phyloP scores from a whole-genome alignment of 768 basidiomycete species.

The Boletellus emodensis region DNA sequence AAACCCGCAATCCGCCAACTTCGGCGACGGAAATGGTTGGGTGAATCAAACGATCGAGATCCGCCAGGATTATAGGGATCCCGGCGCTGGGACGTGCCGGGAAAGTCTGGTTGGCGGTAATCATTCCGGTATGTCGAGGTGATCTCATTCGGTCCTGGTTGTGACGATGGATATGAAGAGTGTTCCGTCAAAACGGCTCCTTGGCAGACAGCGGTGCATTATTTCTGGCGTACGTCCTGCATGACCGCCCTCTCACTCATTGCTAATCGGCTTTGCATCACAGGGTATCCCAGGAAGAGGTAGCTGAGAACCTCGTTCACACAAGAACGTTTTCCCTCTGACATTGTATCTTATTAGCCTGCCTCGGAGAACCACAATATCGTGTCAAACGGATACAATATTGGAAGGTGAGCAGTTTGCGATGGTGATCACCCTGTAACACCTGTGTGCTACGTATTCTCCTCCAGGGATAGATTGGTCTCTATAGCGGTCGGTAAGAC shows the following conservation, averaged over 20 bases:
- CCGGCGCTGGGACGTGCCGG: slow-evolving; percentile 37
- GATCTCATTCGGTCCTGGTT: neutral
- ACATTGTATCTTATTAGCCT: slow-evolving; percentile 17
- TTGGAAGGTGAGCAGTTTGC: slow-evolving; percentile 34
- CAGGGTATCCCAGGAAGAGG: slow-evolving; percentile 47
- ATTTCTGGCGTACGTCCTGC: slow-evolving; percentile 49
- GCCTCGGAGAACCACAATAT: slow-evolving; percentile 37
- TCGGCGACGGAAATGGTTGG: slow-evolving; percentile 46
- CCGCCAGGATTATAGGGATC: slow-evolving; percentile 38
- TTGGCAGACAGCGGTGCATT: slow-evolving; percentile 44
- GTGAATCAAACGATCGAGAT: slow-evolving; percentile 42
- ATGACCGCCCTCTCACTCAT: neutral
- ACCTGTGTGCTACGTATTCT: neutral
- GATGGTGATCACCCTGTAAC: neutral
- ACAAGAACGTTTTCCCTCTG: neutral
- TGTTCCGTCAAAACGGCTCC: slow-evolving; percentile 57
- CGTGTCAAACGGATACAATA: slow-evolving; percentile 44
- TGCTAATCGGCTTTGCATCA: neutral
- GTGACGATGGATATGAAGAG: slow-evolving; percentile 19
- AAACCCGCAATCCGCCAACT: slow-evolving; percentile 36
- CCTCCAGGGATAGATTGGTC: slow-evolving; percentile 36
- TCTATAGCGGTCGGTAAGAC: slow-evolving; percentile 36
- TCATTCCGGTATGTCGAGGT: slow-evolving; percentile 35
- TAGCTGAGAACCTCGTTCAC: neutral
- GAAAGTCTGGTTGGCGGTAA: slow-evolving; percentile 44